Evolutionary conservation across 2,329 filamentous ascomycete species (phyloP), one percentile per base, ranked within the genome.

Genomic region (Teratosphaeria nubilosa): DNA sequence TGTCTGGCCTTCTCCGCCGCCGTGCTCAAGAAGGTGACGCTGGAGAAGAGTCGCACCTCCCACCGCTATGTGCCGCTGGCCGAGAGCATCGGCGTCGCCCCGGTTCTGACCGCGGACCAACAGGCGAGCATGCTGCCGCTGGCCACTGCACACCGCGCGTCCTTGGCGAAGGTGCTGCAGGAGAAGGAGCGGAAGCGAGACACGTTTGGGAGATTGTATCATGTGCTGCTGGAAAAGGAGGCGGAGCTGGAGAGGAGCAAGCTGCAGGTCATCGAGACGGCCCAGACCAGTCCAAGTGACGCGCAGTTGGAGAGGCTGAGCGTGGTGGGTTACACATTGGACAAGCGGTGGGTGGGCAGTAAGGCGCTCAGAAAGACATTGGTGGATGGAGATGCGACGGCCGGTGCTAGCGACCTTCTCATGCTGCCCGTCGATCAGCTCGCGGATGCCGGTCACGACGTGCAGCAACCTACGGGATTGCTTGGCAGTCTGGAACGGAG

Each of bases 1-100:
- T 79, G 97, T 30, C 84, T 90, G 2, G 79, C 84, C 0, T 95
- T 99, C 67, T 96, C 92, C 1, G 88, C 88, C 14, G 82, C 85
- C 0, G 91, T 96, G 0, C 72, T 97, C 61, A 88, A 88, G 68
- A 90, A 86, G 68, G 63, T 45, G 69, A 77, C 55, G n/a, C 54
- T 65, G 54, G 75, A 77, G 48, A 78, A 81, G 14, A 81, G 81
- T 0, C 56, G 56, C 9, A 59, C 52, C 20, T 25, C 61, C 13
- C 64, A 58, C 20, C 59, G 55, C 34, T 22, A 20, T 20, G 41
- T 48, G n/a, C 66, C 71, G 2, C 63, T 86, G 78, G 72, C 78
- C 71, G 34, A 80, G 76, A 60, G 79, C 78, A 60, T 82, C 76
- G 63, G 78, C 69, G 50, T 76, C 77, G 66, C 76, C 2, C 57